Base-by-base conservation (phyloP, 805 yeast genomes). In the Nakazawaea wyomingensis region DNA sequence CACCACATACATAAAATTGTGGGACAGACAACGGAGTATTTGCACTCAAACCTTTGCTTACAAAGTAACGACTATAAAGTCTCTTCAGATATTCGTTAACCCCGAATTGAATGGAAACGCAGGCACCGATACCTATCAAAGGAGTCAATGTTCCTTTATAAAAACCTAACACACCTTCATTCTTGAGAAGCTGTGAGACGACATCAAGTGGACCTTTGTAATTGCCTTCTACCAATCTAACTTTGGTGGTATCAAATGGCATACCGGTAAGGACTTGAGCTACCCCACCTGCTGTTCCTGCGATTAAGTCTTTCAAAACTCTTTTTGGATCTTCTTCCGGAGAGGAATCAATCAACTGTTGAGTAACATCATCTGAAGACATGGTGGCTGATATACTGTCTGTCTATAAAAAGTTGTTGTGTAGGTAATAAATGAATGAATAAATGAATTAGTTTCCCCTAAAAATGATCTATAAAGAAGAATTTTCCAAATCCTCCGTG, bases 181-280 rank as follows among this genome's bases (percentile, higher is more conserved):
- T 80, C 32, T 71, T 69, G 30, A 91, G 34, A 43, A 93, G 69
- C 52, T 79, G 73, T 56, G 75, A 74, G 17, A 89, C 80, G 9
- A 88, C 96, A 53, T 88, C 95, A 44, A 77, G 52, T 0, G 96
- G 82, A 2, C 89, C 87, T 17, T 63, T 64, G 54, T 84, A 85
- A 14, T 76, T 72, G 4, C 95, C 93, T 27, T 80, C 80, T 2
- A 89, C 80, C 37, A 93, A 70, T 41, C 99, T 72, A 17, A 93
- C 98, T 64, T 91, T 91, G 35, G 93, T 86, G 8, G 96, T 86
- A 60, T 90, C 98, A 56, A 91, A 91, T 6, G 98, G 97, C 64
- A 93, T 98, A 19, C 99, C 99, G 11, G 84, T 85, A 27, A 93
- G 67, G 6, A 93, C 98, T 65, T 93, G 99, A 5, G 97, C 91